Evolutionary conservation across 345 rosid species (phyloP).

Genomic region (Hibiscus tridactylites): DNA sequence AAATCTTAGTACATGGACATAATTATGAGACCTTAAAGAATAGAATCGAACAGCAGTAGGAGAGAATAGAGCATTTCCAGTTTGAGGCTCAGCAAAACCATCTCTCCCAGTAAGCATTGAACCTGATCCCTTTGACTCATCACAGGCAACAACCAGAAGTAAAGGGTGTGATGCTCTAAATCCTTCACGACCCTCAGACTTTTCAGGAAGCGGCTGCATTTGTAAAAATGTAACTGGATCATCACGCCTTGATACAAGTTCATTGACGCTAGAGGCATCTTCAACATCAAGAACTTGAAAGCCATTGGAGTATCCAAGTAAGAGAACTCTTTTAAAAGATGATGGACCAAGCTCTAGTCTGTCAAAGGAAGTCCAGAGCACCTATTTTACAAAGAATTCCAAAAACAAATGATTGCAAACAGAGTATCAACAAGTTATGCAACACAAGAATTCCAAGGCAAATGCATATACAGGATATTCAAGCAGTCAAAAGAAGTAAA

Average conservation of each 20-base stretch:
- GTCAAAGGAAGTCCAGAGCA: constrained; percentile 89
- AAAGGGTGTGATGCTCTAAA: constrained; percentile 82
- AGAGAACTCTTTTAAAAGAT: constrained; percentile 56
- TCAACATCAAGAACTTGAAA: constrained; percentile 93
- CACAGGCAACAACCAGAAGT: constrained; percentile 82
- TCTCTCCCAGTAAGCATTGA: constrained; percentile 43
- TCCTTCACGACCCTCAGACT: constrained; percentile 61
- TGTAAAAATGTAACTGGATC: constrained; percentile 79
- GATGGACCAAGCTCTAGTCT: constrained; percentile 51
- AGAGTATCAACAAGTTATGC: not conserved
- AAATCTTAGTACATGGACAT: constrained; percentile 85
- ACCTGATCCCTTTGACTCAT: constrained; percentile 52
- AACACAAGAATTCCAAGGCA: not conserved
- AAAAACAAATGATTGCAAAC: not conserved
- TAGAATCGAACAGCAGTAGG: constrained; percentile 83
- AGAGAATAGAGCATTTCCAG: constrained; percentile 40
- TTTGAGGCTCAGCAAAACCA: constrained; percentile 46
- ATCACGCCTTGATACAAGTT: constrained; percentile 75
- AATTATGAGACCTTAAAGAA: constrained; percentile 75
- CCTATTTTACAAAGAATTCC: constrained; percentile 39
- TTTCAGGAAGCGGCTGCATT: constrained; percentile 82
- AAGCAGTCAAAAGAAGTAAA: not conserved
- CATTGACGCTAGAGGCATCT: constrained; percentile 64
- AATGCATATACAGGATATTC: not conserved
- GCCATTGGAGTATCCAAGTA: constrained; percentile 88